phyloP scores from a whole-genome alignment of 2,329 filamentous ascomycete genomes.

The Fusarium anthophilum region DNA sequence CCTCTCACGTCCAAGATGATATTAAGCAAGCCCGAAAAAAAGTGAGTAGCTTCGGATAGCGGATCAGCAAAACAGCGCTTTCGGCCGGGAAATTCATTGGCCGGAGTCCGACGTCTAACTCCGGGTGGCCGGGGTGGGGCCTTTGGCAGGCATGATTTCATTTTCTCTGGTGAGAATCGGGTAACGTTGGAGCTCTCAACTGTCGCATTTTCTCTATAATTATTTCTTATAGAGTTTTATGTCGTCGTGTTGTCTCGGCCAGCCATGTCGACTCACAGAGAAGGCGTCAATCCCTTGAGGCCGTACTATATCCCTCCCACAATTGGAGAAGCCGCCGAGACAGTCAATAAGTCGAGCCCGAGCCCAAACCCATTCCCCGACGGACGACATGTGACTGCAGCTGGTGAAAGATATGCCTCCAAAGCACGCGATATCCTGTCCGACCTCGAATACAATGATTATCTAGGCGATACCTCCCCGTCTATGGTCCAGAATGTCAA shows the following conservation, averaged over 20 bases:
- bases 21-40: conserved; percentile 43
- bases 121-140: conserved; percentile 36
- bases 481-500: conserved; percentile 79
- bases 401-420: conserved; percentile 48
- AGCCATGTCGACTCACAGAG: conserved; percentile 57
- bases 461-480: conserved; percentile 79
- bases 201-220: conserved; percentile 31
- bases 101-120: conserved; percentile 43
- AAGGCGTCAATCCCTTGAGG: conserved; percentile 70
- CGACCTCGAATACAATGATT: conserved; percentile 92
- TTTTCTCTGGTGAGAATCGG: conserved; percentile 42
- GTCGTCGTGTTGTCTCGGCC: conserved; percentile 38
- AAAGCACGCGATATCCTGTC: conserved; percentile 86
- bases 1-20: conserved; percentile 47
- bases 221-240: conserved; percentile 34
- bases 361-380: conserved; percentile 58
- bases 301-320: conserved; percentile 74
- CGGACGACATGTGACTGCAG: conserved; percentile 52
- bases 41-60: conserved; percentile 42
- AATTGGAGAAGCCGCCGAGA: conserved; percentile 58
- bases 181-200: conserved; percentile 15
- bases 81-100: conserved; percentile 50
- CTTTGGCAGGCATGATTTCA: conserved; percentile 45
- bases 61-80: conserved; percentile 29
- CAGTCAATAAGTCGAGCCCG: conserved; percentile 47